Base-by-base conservation (phyloP, 176 grass and related monocot genomes). In the Oryza longistaminata region DNA sequence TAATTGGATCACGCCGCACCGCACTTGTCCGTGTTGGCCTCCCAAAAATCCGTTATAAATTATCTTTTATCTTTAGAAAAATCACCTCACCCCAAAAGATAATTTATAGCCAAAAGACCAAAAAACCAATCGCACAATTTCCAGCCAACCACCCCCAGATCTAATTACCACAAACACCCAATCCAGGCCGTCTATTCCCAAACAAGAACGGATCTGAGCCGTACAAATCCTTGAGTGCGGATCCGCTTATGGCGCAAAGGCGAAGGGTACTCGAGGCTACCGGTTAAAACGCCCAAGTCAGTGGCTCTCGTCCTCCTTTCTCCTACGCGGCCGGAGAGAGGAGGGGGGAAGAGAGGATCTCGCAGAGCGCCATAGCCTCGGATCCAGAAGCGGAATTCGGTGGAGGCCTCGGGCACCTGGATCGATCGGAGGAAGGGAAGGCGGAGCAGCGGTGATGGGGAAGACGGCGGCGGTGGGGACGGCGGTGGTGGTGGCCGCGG, bases 401-500 rank as follows among this genome's bases (percentile, higher is more conserved):
- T 49, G 58, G 31, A 10, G 9, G 42, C 11, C 9, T 43, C 42
- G 42, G 9, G 42, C 42, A 43, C 42, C 42, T 43, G 7, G 83
- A 78, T 86, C 79, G 45, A 6, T 53, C 6, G 5, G 5, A 11
- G 42, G 10, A 73, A 45, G 42, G 71, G 13, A 44, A 42, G 24
- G 42, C 9, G 42, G 5, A 37, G 35, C 42, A 43, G 48, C 42
- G 11, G 78, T 4, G 39, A 97, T 95, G 95, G 95, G 90, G 72
- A 97, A 93, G 85, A 83, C 71, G 66, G 87, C 85, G 66, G 82
- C 76, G 14, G 84, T 90, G 14, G 90, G 86, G 8, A 85, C 93
- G 75, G 90, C 92, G 71, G 90, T 87, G 82, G 90, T 84, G 70
- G 91, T 90, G 75, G 93, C 90, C 85, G 88, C 92, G 53, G 92